A percentile compares a stretch with the other conserved stretches of the same genome.
phyloP scores from a whole-genome alignment of 306 rosid genomes.

The Cajanus cajan region DNA sequence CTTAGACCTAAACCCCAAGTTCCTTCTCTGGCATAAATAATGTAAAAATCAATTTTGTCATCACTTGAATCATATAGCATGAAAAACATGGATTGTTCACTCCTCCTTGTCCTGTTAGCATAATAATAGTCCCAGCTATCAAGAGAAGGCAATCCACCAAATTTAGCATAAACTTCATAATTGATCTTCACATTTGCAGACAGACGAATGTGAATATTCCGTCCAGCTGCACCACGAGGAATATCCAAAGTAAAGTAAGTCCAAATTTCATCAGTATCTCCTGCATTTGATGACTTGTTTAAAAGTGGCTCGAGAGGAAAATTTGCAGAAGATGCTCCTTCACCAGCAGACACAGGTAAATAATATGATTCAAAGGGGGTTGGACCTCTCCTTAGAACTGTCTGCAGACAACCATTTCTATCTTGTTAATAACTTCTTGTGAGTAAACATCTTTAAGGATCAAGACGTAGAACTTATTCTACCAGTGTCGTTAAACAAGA shows the following conservation, averaged over 20 bases:
- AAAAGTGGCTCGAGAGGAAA: slow-evolving; percentile 79
- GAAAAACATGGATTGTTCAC: slow-evolving; percentile 72
- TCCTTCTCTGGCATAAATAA: slow-evolving; percentile 87
- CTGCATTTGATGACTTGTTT: slow-evolving; percentile 48
- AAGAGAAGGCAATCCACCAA: slow-evolving; percentile 87
- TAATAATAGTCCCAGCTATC: slow-evolving; percentile 78
- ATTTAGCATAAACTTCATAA: slow-evolving; percentile 82
- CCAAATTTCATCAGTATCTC: slow-evolving; percentile 57
- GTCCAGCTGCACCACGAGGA: slow-evolving; percentile 92
- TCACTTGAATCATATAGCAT: slow-evolving; percentile 68
- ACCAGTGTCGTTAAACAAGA: slow-evolving; percentile 9
- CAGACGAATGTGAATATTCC: slow-evolving; percentile 66
- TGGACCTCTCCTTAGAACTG: slow-evolving; percentile 58
- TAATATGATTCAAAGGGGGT: slow-evolving; percentile 77
- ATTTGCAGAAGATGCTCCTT: slow-evolving; percentile 51
- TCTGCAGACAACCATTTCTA: slow-evolving; percentile 82
- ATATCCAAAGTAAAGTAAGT: slow-evolving; percentile 73
- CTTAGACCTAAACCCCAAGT: slow-evolving; percentile 90
- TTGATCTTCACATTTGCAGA: slow-evolving; percentile 51
- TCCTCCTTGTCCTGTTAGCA: slow-evolving; percentile 74
- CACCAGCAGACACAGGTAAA: slow-evolving; percentile 58
- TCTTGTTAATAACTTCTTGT: slow-evolving; percentile 46
- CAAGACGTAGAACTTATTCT: slow-evolving; percentile 37
- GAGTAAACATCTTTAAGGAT: slow-evolving; percentile 45
- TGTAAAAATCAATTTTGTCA: slow-evolving; percentile 63